These are phyloP conservation scores for Tuctoria greenei DNA, from an alignment of 176 grass and related monocot genomes.

Conservation along the genomic window DNA sequence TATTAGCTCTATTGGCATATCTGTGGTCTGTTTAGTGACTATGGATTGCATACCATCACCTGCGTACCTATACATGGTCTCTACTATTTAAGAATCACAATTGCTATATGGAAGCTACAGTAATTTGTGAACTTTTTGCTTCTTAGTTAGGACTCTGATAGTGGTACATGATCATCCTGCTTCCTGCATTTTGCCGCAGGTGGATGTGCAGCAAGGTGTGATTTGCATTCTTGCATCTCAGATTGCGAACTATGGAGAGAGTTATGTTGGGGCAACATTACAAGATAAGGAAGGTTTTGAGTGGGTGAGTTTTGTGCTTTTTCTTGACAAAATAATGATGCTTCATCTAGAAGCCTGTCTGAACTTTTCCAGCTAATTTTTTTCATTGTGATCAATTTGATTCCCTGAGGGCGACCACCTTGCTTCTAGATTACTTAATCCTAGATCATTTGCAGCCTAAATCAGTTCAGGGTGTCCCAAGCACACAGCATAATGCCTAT, in stretches of 20 bases:
- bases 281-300: constrained; percentile 92
- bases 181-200: constrained; percentile 31
- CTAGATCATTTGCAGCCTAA: constrained; percentile 11
- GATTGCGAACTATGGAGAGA: constrained; percentile 96
- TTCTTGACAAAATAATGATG: constrained; percentile 7
- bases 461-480: background rate
- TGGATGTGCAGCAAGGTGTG: constrained; percentile 52
- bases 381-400: background rate
- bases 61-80: background rate
- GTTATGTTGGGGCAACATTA: constrained; percentile 69
- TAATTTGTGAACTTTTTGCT: background rate
- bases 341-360: constrained; percentile 12
- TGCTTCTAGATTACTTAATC: background rate
- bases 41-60: background rate
- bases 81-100: background rate
- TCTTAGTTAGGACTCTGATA: background rate
- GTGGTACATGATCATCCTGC: background rate
- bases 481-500: background rate
- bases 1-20: background rate
- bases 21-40: background rate
- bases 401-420: background rate
- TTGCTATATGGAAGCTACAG: background rate
- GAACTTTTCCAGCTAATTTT: constrained; percentile 3
- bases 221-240: constrained; percentile 90
- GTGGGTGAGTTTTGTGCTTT: constrained; percentile 68